A percentile compares a stretch with the other conserved stretches of the same genome.
Conservation (phyloP, 768 basidiomycete genomes). For the Suillus spraguei region DNA sequence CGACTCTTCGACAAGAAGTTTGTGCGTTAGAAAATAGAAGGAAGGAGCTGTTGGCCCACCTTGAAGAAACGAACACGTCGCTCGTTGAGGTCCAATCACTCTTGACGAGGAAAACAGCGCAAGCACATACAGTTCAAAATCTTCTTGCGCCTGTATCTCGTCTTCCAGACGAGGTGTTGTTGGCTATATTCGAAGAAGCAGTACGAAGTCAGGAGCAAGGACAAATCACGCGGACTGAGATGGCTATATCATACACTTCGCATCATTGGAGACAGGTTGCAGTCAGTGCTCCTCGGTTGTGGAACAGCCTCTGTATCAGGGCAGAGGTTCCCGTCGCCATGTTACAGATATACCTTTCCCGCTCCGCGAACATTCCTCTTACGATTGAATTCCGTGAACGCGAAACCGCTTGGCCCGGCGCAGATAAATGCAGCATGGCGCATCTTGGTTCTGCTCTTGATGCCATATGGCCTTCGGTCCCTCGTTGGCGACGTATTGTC, state of each 20-base stretch:
- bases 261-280: slow-evolving; percentile 6
- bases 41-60: background rate
- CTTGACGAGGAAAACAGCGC: background rate
- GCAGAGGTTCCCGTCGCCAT: slow-evolving; percentile 3
- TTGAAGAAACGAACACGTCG: slow-evolving; percentile 2
- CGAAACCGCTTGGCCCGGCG: slow-evolving; percentile 1
- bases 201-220: slow-evolving; percentile 5
- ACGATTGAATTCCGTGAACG: slow-evolving; percentile 6
- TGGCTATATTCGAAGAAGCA: slow-evolving; percentile 11
- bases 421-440: slow-evolving; percentile 8
- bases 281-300: slow-evolving; percentile 3
- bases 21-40: background rate
- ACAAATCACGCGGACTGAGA: slow-evolving; percentile 2
- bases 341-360: background rate
- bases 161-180: background rate
- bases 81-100: background rate
- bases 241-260: slow-evolving; percentile 9
- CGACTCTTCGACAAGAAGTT: slow-evolving; percentile 7
- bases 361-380: slow-evolving; percentile 5
- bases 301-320: slow-evolving; percentile 7
- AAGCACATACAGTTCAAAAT: slow-evolving; percentile 8
- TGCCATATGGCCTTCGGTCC: background rate
- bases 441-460: slow-evolving; percentile 1
- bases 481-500: slow-evolving; percentile 7
- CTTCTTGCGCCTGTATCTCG: slow-evolving; percentile 4